A percentile compares a stretch with the other conserved stretches of the same genome.
phyloP scores from a whole-genome alignment of 116 monocot species.

The Trichopus zeylanicus region DNA sequence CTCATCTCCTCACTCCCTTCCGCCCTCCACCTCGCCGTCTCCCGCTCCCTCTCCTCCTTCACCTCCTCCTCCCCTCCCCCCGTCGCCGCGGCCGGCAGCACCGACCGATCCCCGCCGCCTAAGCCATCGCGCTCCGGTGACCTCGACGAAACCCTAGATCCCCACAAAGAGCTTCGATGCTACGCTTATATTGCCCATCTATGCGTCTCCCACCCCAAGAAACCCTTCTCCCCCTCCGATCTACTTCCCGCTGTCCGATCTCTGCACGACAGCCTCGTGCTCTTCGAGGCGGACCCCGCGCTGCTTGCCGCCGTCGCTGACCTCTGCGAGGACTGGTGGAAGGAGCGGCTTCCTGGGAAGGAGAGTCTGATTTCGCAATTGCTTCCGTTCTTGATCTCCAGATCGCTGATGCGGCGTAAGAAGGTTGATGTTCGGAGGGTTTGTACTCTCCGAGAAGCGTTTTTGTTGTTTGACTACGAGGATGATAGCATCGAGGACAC shows the following conservation, averaged over 20 bases:
- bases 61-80: slow-evolving; percentile 9
- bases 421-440: slow-evolving; percentile 54
- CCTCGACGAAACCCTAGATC: slow-evolving; percentile 14
- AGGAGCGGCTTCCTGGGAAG: slow-evolving; percentile 45
- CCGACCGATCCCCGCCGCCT: slow-evolving; percentile 19
- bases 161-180: slow-evolving; percentile 18
- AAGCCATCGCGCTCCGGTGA: slow-evolving; percentile 16
- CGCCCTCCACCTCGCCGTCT: slow-evolving; percentile 30
- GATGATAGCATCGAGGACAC: slow-evolving; percentile 88
- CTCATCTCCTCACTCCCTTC: slow-evolving; percentile 23
- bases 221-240: slow-evolving; percentile 33
- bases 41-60: slow-evolving; percentile 28
- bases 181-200: slow-evolving; percentile 33
- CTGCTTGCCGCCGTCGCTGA: slow-evolving; percentile 46
- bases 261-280: slow-evolving; percentile 72
- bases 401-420: slow-evolving; percentile 43
- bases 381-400: slow-evolving; percentile 69
- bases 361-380: slow-evolving; percentile 66
- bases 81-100: background rate
- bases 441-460: slow-evolving; percentile 62
- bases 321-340: slow-evolving; percentile 87
- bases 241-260: slow-evolving; percentile 41
- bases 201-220: slow-evolving; percentile 51
- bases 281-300: slow-evolving; percentile 35
- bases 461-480: slow-evolving; percentile 60